Percentiles rank a stretch among this genome's conserved stretches.
These are phyloP conservation scores for Geotrichum citri-aurantii DNA, from an alignment of 1,139 yeast genomes.

Conservation along the genomic window DNA sequence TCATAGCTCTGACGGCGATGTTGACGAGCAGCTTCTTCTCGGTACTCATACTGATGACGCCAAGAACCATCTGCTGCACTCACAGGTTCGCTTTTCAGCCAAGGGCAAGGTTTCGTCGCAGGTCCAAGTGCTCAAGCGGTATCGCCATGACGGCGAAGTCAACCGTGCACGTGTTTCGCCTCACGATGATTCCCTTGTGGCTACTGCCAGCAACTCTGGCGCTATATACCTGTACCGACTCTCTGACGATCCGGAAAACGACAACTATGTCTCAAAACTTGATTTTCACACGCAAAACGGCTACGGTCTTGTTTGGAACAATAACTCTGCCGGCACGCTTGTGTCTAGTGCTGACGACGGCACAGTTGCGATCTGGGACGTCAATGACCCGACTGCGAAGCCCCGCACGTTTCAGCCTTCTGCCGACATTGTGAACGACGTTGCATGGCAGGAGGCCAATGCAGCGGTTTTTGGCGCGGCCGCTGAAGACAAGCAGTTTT, in stretches of 20 bases:
- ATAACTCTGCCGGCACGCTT: conserved; percentile 39
- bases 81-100: conserved; percentile 16
- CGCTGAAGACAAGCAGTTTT: conserved; percentile 63
- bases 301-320: conserved; percentile 65
- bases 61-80: conserved; percentile 58
- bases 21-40: conserved; percentile 45
- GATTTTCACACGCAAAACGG: conserved; percentile 67
- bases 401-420: conserved; percentile 25
- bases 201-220: conserved; percentile 77
- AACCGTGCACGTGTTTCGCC: conserved; percentile 88
- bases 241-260: neutral
- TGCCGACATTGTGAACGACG: conserved; percentile 37
- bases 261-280: conserved; percentile 31
- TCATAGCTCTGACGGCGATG: conserved; percentile 7
- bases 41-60: conserved; percentile 90
- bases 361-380: conserved; percentile 60
- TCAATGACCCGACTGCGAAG: conserved; percentile 23
- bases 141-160: conserved; percentile 19
- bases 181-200: conserved; percentile 61
- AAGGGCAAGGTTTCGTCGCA: conserved; percentile 19
- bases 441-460: conserved; percentile 44
- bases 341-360: conserved; percentile 66
- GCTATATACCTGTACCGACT: conserved; percentile 49
- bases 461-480: conserved; percentile 57
- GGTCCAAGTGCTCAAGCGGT: conserved; percentile 33